A percentile compares a stretch with the other conserved stretches of the same genome.
These are phyloP conservation scores for Cinchona pubescens DNA, from an alignment of 257 asterid species.

Conservation along the genomic window DNA sequence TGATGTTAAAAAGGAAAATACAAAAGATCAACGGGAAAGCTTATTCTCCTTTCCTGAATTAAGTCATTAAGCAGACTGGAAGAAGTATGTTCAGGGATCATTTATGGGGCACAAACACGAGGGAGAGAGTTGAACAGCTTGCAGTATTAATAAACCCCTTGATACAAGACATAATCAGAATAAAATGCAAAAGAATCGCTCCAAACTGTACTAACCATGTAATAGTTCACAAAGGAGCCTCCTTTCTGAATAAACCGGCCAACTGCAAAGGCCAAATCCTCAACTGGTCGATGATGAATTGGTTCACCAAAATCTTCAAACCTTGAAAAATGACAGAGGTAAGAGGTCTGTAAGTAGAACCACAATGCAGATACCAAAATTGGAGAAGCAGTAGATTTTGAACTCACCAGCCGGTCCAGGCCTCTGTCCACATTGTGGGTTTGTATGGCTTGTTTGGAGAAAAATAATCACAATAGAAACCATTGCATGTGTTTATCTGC, in stretches of 20 bases:
- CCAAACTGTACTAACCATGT: constrained; percentile 68
- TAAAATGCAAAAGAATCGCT: background rate
- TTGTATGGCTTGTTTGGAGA: constrained; percentile 88
- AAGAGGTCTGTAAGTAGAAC: background rate
- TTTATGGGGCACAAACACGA: background rate
- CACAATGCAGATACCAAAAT: background rate
- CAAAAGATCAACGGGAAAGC: background rate
- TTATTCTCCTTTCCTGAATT: background rate
- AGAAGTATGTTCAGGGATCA: background rate
- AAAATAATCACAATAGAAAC: no score
- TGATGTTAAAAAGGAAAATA: background rate
- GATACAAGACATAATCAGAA: background rate
- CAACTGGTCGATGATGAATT: constrained; percentile 87
- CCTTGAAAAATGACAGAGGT: constrained; percentile 38
- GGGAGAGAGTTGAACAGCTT: background rate
- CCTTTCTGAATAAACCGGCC: constrained; percentile 92
- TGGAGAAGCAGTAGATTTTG: background rate
- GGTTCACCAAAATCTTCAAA: constrained; percentile 88
- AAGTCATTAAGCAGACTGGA: background rate
- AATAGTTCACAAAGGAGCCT: constrained; percentile 90
- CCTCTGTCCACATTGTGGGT: constrained; percentile 94
- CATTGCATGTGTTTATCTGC: constrained; percentile 96
- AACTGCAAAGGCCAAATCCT: constrained; percentile 91
- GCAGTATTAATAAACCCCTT: background rate
- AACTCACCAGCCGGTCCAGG: constrained; percentile 96